These are phyloP conservation scores for Beauveria varroae DNA, from an alignment of 2,329 filamentous ascomycete species.

Conservation along the genomic window DNA sequence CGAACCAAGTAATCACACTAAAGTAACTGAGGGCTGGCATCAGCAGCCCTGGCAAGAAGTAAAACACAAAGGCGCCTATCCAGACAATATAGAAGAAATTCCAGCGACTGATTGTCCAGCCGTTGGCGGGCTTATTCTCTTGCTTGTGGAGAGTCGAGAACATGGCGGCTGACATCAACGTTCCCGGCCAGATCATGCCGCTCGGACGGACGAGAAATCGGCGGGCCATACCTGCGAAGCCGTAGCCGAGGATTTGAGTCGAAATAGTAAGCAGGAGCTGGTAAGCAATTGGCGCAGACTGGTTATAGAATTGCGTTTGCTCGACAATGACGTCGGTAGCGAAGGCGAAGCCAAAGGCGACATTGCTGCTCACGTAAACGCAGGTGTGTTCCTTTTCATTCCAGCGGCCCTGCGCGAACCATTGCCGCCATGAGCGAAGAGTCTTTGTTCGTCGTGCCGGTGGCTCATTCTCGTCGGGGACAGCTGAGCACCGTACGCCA, in stretches of 20 bases:
- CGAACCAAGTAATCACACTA: constrained; percentile 83
- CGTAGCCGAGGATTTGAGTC: constrained; percentile 79
- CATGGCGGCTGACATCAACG: constrained; percentile 82
- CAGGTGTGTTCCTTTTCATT: constrained; percentile 86
- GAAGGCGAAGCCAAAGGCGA: constrained; percentile 84
- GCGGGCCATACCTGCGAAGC: constrained; percentile 74
- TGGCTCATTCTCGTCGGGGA: constrained; percentile 16
- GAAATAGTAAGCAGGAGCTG: constrained; percentile 78
- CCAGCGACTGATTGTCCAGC: constrained; percentile 76
- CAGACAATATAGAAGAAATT: constrained; percentile 76
- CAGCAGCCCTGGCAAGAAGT: constrained; percentile 75
- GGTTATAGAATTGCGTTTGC: constrained; percentile 82
- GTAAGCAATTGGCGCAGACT: constrained; percentile 68
- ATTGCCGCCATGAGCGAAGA: constrained; percentile 50
- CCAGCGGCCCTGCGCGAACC: constrained; percentile 75
- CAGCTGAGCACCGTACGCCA: constrained; percentile 32
- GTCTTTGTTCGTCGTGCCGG: constrained; percentile 18
- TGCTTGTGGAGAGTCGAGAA: constrained; percentile 80
- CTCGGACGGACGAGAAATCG: constrained; percentile 77
- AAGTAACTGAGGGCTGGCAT: constrained; percentile 84
- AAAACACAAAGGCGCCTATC: constrained; percentile 65
- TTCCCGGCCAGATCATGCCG: constrained; percentile 88
- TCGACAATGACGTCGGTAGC: constrained; percentile 87
- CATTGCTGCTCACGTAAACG: constrained; percentile 84
- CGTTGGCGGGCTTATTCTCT: constrained; percentile 72